phyloP scores from a whole-genome alignment of 345 rosid species.

The Salix caprea region DNA sequence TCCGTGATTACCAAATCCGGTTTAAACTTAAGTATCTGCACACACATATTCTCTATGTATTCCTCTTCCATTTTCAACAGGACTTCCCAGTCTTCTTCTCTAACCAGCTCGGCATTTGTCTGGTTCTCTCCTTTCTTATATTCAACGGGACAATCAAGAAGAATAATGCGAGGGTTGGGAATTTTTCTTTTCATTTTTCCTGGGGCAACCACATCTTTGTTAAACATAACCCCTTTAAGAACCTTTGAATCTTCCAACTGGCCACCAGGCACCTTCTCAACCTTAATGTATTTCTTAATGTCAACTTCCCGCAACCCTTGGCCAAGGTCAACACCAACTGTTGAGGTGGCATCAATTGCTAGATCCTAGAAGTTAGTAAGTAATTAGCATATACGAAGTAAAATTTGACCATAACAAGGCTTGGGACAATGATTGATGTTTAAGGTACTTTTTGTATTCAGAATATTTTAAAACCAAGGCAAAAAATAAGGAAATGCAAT shows the following conservation, averaged over 20 bases:
- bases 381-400: not conserved
- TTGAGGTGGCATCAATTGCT: conserved; percentile 87
- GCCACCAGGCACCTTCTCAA: conserved; percentile 97
- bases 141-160: conserved; percentile 93
- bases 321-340: conserved; percentile 85
- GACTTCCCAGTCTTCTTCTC: conserved; percentile 90
- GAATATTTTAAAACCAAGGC: not conserved
- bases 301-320: conserved; percentile 96
- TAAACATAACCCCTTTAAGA: conserved; percentile 93
- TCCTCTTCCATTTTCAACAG: conserved; percentile 90
- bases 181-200: conserved; percentile 97
- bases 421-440: not conserved
- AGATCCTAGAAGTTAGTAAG: conserved; percentile 57
- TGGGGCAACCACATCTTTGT: conserved; percentile 90
- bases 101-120: conserved; percentile 87
- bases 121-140: conserved; percentile 99
- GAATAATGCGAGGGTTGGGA: conserved; percentile 71
- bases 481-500: too few species aligned
- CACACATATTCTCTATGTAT: conserved; percentile 72
- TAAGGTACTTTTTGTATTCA: not conserved
- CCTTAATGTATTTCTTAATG: conserved; percentile 84
- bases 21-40: conserved; percentile 79
- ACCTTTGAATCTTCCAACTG: conserved; percentile 86
- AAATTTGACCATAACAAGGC: not conserved
- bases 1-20: conserved; percentile 90